Percentiles rank a stretch among this genome's conserved stretches.
phyloP scores from a whole-genome alignment of 176 grass and related monocot genomes.

The Triticum dicoccoides region DNA sequence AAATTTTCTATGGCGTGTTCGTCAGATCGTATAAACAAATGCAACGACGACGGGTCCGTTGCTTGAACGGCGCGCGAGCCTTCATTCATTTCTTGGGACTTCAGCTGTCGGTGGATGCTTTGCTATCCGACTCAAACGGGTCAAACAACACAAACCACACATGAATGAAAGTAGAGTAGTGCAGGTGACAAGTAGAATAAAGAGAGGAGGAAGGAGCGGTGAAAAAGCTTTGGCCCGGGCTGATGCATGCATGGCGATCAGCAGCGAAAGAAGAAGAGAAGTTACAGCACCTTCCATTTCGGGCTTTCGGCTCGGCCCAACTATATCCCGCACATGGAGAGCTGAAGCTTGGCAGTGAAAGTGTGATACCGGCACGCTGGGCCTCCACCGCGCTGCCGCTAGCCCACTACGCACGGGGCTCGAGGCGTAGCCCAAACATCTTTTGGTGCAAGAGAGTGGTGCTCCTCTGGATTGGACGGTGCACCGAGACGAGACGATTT shows the following conservation, averaged over 20 bases:
- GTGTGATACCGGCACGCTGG: background rate
- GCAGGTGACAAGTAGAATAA: conserved; percentile 1
- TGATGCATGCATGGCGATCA: background rate
- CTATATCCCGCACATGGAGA: background rate
- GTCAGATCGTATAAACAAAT: conserved; percentile 4
- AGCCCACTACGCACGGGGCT: background rate
- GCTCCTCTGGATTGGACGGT: too few relatives aligned
- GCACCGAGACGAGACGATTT: background rate
- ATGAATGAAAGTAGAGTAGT: conserved; percentile 8
- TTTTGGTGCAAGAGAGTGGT: background rate
- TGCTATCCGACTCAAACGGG: background rate
- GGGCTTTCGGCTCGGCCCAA: background rate
- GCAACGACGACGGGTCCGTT: background rate
- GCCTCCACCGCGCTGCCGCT: background rate
- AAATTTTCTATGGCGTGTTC: background rate
- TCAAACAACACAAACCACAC: conserved; percentile 26
- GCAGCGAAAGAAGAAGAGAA: too few relatives aligned
- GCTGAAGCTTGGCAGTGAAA: background rate
- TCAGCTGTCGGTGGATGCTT: conserved; percentile 48
- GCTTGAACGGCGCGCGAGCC: conserved; percentile 31
- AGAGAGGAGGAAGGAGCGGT: background rate
- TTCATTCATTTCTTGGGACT: conserved; percentile 29
- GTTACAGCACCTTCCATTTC: background rate
- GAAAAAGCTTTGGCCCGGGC: conserved; percentile 11
- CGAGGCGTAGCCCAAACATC: conserved; percentile 16